Conservation (phyloP, 2,329 filamentous ascomycete species). For the Didymella arachidicola region DNA sequence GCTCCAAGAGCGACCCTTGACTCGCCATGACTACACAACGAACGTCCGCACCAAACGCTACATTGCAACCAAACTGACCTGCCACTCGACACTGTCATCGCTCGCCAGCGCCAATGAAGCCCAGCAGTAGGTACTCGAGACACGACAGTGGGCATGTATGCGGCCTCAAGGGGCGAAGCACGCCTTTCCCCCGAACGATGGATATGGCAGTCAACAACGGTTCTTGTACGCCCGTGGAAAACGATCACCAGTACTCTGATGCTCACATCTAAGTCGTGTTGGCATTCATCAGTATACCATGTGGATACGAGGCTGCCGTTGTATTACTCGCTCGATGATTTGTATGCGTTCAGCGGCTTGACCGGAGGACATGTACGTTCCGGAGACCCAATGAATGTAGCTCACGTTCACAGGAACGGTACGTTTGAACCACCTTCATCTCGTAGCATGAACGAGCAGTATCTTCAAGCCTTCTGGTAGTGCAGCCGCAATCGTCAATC, state of each 20-base stretch:
- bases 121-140: conserved; percentile 8
- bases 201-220: neutral
- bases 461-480: conserved; percentile 9
- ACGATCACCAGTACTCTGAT: neutral
- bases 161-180: neutral
- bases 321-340: neutral
- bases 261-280: neutral
- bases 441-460: conserved; percentile 10
- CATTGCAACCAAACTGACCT: neutral
- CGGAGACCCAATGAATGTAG: conserved; percentile 1
- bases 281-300: neutral
- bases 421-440: neutral
- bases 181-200: neutral
- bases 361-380: neutral
- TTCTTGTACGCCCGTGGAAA: neutral
- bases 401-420: neutral
- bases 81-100: neutral
- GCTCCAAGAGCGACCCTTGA: neutral
- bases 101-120: conserved; percentile 2
- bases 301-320: neutral
- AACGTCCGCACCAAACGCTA: neutral
- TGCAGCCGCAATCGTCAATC: conserved; percentile 2
- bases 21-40: neutral
- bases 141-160: conserved; percentile 1
- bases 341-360: neutral